Base-by-base conservation (phyloP, 176 grass and related monocot species). In the Eleusine indica region DNA sequence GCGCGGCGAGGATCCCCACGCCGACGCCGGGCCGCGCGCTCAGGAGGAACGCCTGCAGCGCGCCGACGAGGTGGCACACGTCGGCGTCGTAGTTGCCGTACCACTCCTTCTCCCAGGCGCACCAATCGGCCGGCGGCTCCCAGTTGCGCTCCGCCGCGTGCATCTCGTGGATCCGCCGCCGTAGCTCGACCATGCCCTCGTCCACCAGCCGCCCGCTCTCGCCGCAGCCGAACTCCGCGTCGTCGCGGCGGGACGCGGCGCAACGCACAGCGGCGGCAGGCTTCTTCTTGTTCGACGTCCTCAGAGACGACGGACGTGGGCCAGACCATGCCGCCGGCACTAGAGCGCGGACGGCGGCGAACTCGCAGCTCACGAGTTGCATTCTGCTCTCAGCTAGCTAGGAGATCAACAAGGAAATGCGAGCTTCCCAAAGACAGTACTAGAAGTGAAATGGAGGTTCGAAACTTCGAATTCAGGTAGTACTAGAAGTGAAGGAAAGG, bases 31-130 rank as follows among this genome's bases (percentile, higher is more conserved):
- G 90, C 6, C 90, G 74, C 44, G 76, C 70, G 49, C 77, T 47
- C 41, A 89, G 7, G 66, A 92, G 73, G 28, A 91, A 64, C 7
- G 38, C 83, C 88, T 92, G 93, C 68, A 96, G 46, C 37, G 66
- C 12, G 9, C 62, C 86, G 29, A 86, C 16, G 46, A 91, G 14
- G 6, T 61, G 68, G 80, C 78, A 89, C 56, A 92, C 93, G 77
- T 90, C 90, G 37, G 80, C 81, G 53, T 77, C 80, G 75, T 92
- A 92, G 65, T 37, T 80, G 75, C 15, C 82, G 88, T 87, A 61
- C 66, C 85, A 89, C 38, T 87, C 85, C 86, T 88, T 88, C 80
- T 94, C 92, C 92, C 89, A 89, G 14, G 75, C 76, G 72, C 74
- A 70, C 92, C 92, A 91, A 4, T 87, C 58, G 9, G 62, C 5